Conservation (phyloP, 495 filamentous ascomycete species). For the Penicillium ucsense region DNA sequence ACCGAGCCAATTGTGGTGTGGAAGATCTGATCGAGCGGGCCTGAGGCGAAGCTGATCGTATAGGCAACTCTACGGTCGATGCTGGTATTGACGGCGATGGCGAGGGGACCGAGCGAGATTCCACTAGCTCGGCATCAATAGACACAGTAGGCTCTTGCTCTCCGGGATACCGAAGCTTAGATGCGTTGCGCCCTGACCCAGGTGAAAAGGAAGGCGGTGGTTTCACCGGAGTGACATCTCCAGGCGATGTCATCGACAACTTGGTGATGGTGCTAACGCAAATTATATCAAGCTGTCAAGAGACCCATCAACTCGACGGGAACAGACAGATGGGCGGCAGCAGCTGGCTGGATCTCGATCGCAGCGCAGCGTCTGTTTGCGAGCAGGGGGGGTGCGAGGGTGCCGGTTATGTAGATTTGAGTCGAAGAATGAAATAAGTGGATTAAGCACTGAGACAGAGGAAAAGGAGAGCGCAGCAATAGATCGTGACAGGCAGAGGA, state of each 20-base stretch:
- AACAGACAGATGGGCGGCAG: slow-evolving; percentile 3
- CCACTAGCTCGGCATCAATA: slow-evolving; percentile 39
- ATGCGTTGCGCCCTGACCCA: slow-evolving; percentile 40
- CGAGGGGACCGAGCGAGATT: slow-evolving; percentile 44
- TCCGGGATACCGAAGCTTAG: slow-evolving; percentile 39
- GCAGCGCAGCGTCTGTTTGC: slow-evolving; percentile 13
- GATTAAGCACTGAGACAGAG: not conserved
- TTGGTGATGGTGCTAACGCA: slow-evolving; percentile 14
- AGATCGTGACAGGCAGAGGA: not conserved
- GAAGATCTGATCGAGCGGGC: slow-evolving; percentile 53
- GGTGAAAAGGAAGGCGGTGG: slow-evolving; percentile 49
- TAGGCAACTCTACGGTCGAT: slow-evolving; percentile 28
- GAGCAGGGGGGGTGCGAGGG: slow-evolving; percentile 3
- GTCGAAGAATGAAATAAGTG: slow-evolving; percentile 5
- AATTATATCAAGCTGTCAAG: slow-evolving; percentile 8
- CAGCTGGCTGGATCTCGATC: slow-evolving; percentile 4
- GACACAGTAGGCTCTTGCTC: slow-evolving; percentile 31
- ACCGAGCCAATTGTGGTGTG: slow-evolving; percentile 45
- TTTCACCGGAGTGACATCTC: slow-evolving; percentile 52
- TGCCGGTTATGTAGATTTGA: slow-evolving; percentile 18
- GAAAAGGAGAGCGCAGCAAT: not conserved
- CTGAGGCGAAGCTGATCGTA: slow-evolving; percentile 39
- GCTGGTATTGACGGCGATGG: slow-evolving; percentile 27
- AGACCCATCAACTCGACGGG: slow-evolving; percentile 27
- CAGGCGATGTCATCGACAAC: slow-evolving; percentile 52